Base-by-base conservation (phyloP, 2,329 filamentous ascomycete species). In the Ploettnerulaceae sp. region DNA sequence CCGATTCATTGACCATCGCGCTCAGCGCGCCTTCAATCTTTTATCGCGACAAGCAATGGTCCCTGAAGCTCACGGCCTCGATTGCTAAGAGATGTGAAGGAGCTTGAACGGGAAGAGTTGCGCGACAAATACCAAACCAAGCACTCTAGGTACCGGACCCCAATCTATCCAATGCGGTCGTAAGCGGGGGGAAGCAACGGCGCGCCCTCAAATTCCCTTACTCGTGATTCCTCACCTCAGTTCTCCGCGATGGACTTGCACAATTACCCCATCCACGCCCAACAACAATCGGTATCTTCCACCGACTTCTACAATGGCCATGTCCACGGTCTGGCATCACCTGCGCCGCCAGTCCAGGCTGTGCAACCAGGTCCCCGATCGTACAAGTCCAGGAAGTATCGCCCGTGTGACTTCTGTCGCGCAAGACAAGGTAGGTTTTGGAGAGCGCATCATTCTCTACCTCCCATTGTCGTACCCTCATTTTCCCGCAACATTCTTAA, bases 381-480 rank as follows among this genome's bases (percentile, higher is more conserved):
- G n/a, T 63, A 63, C 49, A 62, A 62, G 38, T 58, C 56, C 20
- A 45, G 61, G 20, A 63, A 63, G 35, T 61, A 61, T 42, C 60
- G 70, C 29, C 69, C 70, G 4, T 73, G 70, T 57, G 69, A 72
- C 53, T 71, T 71, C 54, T 72, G 69, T 51, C 64, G 69, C 8
- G 67, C 66, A 14, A 66, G 70, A 47, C 69, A 71, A 53, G 67
- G n/a, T n/a, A n/a, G n/a, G n/a, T n/a, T n/a, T n/a, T n/a, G n/a
- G n/a, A n/a, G n/a, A n/a, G n/a, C n/a, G n/a, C n/a, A n/a, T n/a
- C n/a, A n/a, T n/a, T n/a, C n/a, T n/a, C n/a, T n/a, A n/a, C n/a
- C n/a, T n/a, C n/a, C n/a, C n/a, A n/a, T n/a, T n/a, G n/a, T n/a
- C n/a, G n/a, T n/a, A n/a, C n/a, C n/a, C n/a, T n/a, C n/a, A n/a